Evolutionary conservation across 1,284 basidiomycete species (phyloP), one percentile per base, ranked within the genome.

Genomic region (Coniferiporia weirii): DNA sequence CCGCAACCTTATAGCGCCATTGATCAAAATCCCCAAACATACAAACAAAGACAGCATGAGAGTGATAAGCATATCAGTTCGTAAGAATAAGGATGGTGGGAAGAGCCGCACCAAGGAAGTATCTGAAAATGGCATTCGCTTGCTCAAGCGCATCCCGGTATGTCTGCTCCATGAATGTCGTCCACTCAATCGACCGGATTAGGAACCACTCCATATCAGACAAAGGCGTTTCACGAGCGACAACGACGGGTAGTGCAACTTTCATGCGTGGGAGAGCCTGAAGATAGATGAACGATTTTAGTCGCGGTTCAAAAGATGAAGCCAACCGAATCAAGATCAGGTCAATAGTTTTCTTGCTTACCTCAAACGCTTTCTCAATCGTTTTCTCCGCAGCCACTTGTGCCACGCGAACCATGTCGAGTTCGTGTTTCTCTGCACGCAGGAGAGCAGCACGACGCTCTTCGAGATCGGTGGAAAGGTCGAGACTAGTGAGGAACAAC

Each of bases 181-280:
- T 91, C 96, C 96, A 99, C 69, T 98, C 95, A 59, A 98, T 87
- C 0, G 91, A 90, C 8, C 93, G 82, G 53, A 98, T 80, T 8
- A 99, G 77, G 52, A 89, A 73, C 45, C 78, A 71, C 69, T 96
- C 91, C 0, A 72, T 71, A 12, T 83, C 81, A 0, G 75, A 79
- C 0, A 83, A 74, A 0, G 77, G 72, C 34, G 77, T 73, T 63
- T 83, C 83, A 34, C 79, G 63, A 1, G 73, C 72, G 35, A 81
- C 76, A n/a, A 85, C 72, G 1, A 79, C 79, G 0, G 90, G 87
- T 53, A 93, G 76, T 7, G 84, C 78, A 1, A 82, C 83, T 56
- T 76, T 81, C 27, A 81, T 66, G 3, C 70, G 71, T 3, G 84
- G 82, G 7, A 89, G 73, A 17, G 22, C 46, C 57, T 59, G 52